phyloP scores from a whole-genome alignment of 1,139 yeast genomes.

The Insectozyma bohioensis region DNA sequence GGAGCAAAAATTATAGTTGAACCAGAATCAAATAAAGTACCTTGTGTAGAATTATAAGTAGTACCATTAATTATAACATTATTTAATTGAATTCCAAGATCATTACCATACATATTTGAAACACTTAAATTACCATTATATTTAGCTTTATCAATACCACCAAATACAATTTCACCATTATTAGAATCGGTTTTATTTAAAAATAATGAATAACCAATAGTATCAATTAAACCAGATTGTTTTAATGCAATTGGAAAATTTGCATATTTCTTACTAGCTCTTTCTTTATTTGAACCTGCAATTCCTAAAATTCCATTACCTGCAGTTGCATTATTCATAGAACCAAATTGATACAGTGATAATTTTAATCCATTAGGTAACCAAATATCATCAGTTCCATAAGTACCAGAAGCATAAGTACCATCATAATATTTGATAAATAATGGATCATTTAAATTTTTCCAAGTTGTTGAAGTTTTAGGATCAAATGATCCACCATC shows the following conservation, averaged over 20 bases:
- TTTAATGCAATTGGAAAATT: conserved; percentile 31
- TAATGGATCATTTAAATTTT: conserved; percentile 10
- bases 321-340: conserved; percentile 12
- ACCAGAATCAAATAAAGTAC: conserved; percentile 1
- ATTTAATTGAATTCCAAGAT: not conserved
- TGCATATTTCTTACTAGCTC: conserved; percentile 26
- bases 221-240: conserved; percentile 46
- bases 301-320: conserved; percentile 21
- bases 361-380: conserved; percentile 13
- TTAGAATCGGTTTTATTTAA: conserved; percentile 22
- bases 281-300: conserved; percentile 5
- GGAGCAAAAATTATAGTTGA: conserved; percentile 1
- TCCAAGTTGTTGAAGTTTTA: conserved; percentile 13
- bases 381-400: conserved; percentile 48
- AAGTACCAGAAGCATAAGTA: conserved; percentile 44
- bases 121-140: conserved; percentile 21
- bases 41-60: not conserved
- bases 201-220: conserved; percentile 36
- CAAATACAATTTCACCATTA: conserved; percentile 26
- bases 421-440: conserved; percentile 13
- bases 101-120: not conserved
- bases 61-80: not conserved
- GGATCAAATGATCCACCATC: conserved; percentile 6
- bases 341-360: conserved; percentile 18
- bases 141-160: conserved; percentile 30